A percentile compares a stretch with the other conserved stretches of the same genome.
phyloP scores from a whole-genome alignment of 495 filamentous ascomycete species.

The Penicillium atrosanguineum region DNA sequence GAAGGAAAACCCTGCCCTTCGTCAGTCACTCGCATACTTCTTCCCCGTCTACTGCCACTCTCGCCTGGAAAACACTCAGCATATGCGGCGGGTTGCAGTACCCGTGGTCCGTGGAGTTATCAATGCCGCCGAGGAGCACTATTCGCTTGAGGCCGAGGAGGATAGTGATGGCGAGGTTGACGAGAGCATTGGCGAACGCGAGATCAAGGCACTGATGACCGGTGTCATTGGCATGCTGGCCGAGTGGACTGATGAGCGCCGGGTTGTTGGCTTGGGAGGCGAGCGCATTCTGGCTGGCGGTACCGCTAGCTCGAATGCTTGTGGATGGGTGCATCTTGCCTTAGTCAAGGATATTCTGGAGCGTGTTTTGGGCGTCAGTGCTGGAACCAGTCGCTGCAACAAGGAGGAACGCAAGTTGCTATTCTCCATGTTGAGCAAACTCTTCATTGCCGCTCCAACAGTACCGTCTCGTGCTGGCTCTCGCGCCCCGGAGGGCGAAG shows the following conservation, averaged over 20 bases:
- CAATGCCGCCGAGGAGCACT: conserved; percentile 47
- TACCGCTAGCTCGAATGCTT: conserved; percentile 48
- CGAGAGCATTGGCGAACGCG: conserved; percentile 69
- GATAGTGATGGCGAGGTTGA: conserved; percentile 56
- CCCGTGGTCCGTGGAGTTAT: conserved; percentile 64
- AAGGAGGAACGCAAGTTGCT: conserved; percentile 86
- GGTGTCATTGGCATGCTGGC: conserved; percentile 76
- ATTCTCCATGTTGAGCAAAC: conserved; percentile 73
- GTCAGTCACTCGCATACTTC: conserved; percentile 91
- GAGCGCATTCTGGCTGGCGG: conserved; percentile 52
- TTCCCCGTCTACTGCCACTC: conserved; percentile 93
- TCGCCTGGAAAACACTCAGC: conserved; percentile 69
- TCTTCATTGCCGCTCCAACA: conserved; percentile 65
- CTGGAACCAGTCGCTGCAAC: conserved; percentile 40
- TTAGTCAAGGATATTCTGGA: conserved; percentile 36
- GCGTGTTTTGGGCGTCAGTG: conserved; percentile 32
- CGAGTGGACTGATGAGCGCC: conserved; percentile 95
- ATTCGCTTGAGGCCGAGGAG: conserved; percentile 53
- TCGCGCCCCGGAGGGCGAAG: conserved; percentile 38
- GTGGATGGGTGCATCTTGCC: conserved; percentile 53
- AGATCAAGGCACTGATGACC: conserved; percentile 74
- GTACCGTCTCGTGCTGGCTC: conserved; percentile 36
- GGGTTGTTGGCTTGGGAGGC: conserved; percentile 69
- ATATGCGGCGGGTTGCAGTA: conserved; percentile 70
- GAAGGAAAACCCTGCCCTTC: conserved; percentile 75